phyloP scores from a whole-genome alignment of 129 eudicot genomes.

The Chrysanthemum seticuspe region DNA sequence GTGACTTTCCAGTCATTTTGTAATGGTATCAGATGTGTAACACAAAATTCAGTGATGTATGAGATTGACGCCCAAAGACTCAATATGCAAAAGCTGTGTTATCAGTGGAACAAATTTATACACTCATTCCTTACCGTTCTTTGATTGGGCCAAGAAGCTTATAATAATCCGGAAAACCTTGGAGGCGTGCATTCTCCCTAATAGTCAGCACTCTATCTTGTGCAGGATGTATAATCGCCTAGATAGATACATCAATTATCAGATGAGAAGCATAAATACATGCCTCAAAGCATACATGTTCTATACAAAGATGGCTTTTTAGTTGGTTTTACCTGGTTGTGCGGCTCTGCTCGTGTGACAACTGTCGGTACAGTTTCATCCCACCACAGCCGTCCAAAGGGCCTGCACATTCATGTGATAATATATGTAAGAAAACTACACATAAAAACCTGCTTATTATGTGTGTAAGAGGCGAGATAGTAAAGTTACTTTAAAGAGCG shows the following conservation, averaged over 20 bases:
- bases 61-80: too few relatives aligned
- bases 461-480: background rate
- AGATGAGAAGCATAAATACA: too few relatives aligned
- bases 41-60: too few relatives aligned
- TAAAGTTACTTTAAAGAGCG: conserved; percentile 53
- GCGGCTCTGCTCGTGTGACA: conserved; percentile 82
- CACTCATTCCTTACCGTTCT: conserved; percentile 48
- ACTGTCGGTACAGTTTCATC: conserved; percentile 90
- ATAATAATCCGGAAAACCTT: conserved; percentile 90
- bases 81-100: too few relatives aligned
- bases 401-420: conserved; percentile 27
- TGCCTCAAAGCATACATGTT: too few relatives aligned
- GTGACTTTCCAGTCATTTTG: too few relatives aligned
- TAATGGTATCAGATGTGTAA: too few relatives aligned
- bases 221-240: conserved; percentile 58
- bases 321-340: conserved; percentile 54
- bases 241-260: background rate
- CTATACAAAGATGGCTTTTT: too few relatives aligned
- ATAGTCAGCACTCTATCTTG: conserved; percentile 66
- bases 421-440: too few relatives aligned
- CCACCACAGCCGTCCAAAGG: conserved; percentile 91
- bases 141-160: conserved; percentile 64
- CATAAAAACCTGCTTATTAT: too few relatives aligned
- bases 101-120: too few relatives aligned
- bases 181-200: conserved; percentile 56